These are phyloP conservation scores for Globisporangium parvum DNA, from an alignment of 352 stramenopile genomes.

Conservation along the genomic window DNA sequence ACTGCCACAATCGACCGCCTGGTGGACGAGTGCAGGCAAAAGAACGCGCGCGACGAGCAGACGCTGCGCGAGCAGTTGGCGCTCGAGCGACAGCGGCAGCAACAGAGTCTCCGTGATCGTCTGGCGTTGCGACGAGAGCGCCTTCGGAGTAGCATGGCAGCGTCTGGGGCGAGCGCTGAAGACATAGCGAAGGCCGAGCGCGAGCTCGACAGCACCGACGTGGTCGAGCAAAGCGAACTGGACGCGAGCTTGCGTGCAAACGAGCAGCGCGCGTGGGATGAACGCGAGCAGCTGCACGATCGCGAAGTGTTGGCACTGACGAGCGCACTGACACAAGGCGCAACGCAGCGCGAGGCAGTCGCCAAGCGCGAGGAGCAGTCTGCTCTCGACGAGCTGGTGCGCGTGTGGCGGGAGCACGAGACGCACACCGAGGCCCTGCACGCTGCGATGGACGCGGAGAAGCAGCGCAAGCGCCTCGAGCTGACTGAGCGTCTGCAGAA, in stretches of 20 bases:
- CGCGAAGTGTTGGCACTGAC: not conserved
- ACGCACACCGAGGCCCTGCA: conserved; percentile 18
- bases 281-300: not conserved
- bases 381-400: conserved; percentile 22
- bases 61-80: conserved; percentile 16
- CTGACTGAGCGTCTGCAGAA: conserved; percentile 17
- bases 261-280: conserved; percentile 1
- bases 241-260: conserved; percentile 5
- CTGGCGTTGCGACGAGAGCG: conserved; percentile 18
- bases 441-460: conserved; percentile 14
- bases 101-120: conserved; percentile 21
- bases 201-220: too few species aligned
- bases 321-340: conserved; percentile 9
- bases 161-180: too few species aligned
- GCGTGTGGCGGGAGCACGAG: conserved; percentile 21
- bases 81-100: conserved; percentile 24
- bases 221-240: not conserved
- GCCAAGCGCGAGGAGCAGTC: conserved; percentile 11
- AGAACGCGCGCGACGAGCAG: conserved; percentile 14
- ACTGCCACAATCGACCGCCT: conserved; percentile 17
- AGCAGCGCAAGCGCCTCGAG: conserved; percentile 19
- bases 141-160: not conserved
- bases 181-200: too few species aligned
- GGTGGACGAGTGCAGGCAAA: conserved; percentile 13
- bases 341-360: conserved; percentile 10